Evolutionary conservation across 2,329 filamentous ascomycete species (phyloP), one percentile per base, ranked within the genome.

Genomic region (Alternaria sp.): DNA sequence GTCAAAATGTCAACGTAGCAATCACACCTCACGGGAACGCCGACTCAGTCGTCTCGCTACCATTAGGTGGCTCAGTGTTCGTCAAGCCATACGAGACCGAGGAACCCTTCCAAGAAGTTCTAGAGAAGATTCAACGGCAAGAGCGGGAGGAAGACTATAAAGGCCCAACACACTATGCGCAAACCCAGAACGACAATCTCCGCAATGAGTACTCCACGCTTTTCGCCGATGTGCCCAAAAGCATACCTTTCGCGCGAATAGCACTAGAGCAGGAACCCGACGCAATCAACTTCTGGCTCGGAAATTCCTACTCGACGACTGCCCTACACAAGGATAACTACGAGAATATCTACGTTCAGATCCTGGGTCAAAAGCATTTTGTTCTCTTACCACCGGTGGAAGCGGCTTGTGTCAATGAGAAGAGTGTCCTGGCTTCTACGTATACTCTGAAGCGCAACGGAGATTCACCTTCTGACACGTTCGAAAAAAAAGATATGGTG

Each of bases 101-200:
- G 20, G 86, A 91, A 57, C 76, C 82, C 0, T 94, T 94, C 70
- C 73, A 77, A 3, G 72, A 83, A 6, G 91, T 93, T 45, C 79
- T 94, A 5, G 75, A 84, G 51, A 86, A 87, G 62, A 82, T 94
- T 38, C 83, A 85, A 48, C 66, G 73, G 2, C 89, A 92, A 74
- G 87, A 90, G 55, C n/a, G 43, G 7, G 12, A 41, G 7, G 1
- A 20, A 22, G 30, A 14, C 1, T 61, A 45, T n/a, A 14, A 5
- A 20, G 48, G 38, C 7, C 64, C 63, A 49, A 74, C 71, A 3
- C 69, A 71, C 70, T 94, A 94, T 78, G 89, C 90, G 1, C 92
- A 94, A 78, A 92, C 91, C 38, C 91, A 95, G 81, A 93, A 95
- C 74, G 90, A 94, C 76, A 95, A 94, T 72, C 84, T 95, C 20